Conservation (phyloP, 768 basidiomycete species). For the Hypholoma sublateritium region DNA sequence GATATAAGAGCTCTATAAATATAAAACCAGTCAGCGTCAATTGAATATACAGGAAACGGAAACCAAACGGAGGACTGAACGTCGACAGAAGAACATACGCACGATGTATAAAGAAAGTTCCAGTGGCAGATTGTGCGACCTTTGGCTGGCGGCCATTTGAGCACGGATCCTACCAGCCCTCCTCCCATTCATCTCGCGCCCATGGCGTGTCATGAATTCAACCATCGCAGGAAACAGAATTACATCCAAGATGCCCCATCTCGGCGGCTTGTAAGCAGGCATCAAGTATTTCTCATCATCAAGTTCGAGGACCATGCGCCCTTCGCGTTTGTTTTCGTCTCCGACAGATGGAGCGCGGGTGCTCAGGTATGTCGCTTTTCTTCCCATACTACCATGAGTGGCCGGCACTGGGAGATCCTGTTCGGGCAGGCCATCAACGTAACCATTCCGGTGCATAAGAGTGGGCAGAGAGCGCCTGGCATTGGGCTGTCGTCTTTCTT, state of each 20-base stretch:
- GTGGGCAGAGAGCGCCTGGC: background rate
- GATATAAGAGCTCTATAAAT: conserved; percentile 64
- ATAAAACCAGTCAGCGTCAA: conserved; percentile 1
- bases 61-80: background rate
- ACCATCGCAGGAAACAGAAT: conserved; percentile 71
- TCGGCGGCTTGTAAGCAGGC: conserved; percentile 58
- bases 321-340: conserved; percentile 19
- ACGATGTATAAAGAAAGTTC: conserved; percentile 72
- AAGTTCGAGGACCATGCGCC: conserved; percentile 36
- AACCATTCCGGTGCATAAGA: background rate
- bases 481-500: background rate
- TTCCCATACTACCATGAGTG: conserved; percentile 9
- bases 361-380: conserved; percentile 8
- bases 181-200: conserved; percentile 58
- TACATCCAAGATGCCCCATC: conserved; percentile 59
- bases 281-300: conserved; percentile 47
- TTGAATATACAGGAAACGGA: background rate
- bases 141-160: conserved; percentile 39
- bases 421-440: background rate
- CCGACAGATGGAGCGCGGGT: too few relatives aligned
- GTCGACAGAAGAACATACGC: conserved; percentile 12
- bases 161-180: conserved; percentile 58
- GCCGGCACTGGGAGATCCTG: background rate
- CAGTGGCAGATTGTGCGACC: conserved; percentile 64
- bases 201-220: conserved; percentile 41